Percentiles rank a stretch among this genome's conserved stretches.
These are phyloP conservation scores for Chlamydomonas sphaeroides DNA, from an alignment of 139 green algal species.

Conservation along the genomic window DNA sequence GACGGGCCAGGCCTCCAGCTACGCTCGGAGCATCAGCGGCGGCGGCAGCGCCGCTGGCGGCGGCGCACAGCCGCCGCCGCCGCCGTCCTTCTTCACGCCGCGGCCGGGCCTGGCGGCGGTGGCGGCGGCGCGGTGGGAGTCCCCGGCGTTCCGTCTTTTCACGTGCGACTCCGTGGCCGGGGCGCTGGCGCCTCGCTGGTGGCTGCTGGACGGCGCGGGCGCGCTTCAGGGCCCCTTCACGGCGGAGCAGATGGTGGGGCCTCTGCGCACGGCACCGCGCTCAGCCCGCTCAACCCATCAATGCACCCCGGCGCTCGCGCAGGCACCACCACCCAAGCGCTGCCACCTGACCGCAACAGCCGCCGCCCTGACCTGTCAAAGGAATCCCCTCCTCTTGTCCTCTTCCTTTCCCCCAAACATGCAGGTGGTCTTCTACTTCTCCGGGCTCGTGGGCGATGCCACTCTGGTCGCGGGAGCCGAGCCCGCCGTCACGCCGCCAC, in stretches of 20 bases:
- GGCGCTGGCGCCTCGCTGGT: slow-evolving; percentile 16
- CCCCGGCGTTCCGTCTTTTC: slow-evolving; percentile 32
- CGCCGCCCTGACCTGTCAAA: no score
- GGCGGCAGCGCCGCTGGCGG: background rate
- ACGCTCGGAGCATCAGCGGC: no score
- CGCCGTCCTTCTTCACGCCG: background rate
- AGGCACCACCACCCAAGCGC: no score
- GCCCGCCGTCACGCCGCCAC: background rate
- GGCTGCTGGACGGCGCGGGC: slow-evolving; percentile 7
- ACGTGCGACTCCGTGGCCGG: slow-evolving; percentile 20
- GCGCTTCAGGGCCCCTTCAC: slow-evolving; percentile 25
- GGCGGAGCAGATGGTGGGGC: slow-evolving; percentile 23
- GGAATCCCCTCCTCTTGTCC: no score
- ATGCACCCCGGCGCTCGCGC: no score
- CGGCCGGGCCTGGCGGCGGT: background rate
- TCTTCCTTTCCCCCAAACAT: background rate
- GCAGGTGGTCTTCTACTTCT: slow-evolving; percentile 40
- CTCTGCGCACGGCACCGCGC: no score
- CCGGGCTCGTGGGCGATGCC: slow-evolving; percentile 6
- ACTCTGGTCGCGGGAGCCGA: slow-evolving; percentile 2
- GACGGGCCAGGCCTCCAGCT: no score
- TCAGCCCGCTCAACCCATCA: no score
- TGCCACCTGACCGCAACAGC: no score
- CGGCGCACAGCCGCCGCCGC: background rate
- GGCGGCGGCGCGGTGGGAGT: slow-evolving; percentile 25